Evolutionary conservation across 768 basidiomycete species (phyloP).

Genomic region (Fibroporia radiculosa): DNA sequence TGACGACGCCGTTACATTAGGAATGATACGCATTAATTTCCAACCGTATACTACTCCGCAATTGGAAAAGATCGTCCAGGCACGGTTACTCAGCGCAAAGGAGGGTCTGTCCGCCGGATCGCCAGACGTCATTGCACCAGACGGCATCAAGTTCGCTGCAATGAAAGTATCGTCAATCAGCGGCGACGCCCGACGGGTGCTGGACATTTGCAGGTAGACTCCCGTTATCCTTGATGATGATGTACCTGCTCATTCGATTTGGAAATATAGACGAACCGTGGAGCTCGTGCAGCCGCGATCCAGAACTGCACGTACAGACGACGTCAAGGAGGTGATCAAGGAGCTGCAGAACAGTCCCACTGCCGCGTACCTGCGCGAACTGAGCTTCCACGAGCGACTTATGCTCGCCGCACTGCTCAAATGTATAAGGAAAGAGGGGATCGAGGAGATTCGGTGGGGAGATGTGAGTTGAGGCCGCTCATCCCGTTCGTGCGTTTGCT

Average conservation of each 20-base stretch:
- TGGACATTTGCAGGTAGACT: constrained; percentile 83
- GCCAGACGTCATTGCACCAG: constrained; percentile 47
- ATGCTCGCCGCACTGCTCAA: constrained; percentile 79
- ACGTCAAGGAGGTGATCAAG: constrained; percentile 73
- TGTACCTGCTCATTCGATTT: background rate
- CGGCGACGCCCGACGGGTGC: constrained; percentile 87
- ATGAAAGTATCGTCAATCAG: constrained; percentile 74
- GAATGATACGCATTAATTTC: constrained; percentile 64
- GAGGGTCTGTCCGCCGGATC: constrained; percentile 40
- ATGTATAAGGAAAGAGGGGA: constrained; percentile 75
- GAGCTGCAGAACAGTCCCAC: constrained; percentile 90
- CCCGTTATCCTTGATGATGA: too few species aligned
- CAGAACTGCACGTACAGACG: constrained; percentile 52
- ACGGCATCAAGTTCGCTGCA: constrained; percentile 81
- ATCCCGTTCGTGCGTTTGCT: background rate
- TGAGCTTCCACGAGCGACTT: constrained; percentile 76
- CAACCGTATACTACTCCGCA: constrained; percentile 76
- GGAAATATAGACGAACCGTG: constrained; percentile 74
- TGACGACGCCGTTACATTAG: background rate
- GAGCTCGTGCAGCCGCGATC: constrained; percentile 57
- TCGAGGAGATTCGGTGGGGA: constrained; percentile 83
- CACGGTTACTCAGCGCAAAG: constrained; percentile 60
- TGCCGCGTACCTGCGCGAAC: constrained; percentile 71
- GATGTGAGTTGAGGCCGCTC: constrained; percentile 41
- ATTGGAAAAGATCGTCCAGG: constrained; percentile 80